Evolutionary conservation across 768 basidiomycete genomes (phyloP).

Genomic region (Neoboletus magnificus): DNA sequence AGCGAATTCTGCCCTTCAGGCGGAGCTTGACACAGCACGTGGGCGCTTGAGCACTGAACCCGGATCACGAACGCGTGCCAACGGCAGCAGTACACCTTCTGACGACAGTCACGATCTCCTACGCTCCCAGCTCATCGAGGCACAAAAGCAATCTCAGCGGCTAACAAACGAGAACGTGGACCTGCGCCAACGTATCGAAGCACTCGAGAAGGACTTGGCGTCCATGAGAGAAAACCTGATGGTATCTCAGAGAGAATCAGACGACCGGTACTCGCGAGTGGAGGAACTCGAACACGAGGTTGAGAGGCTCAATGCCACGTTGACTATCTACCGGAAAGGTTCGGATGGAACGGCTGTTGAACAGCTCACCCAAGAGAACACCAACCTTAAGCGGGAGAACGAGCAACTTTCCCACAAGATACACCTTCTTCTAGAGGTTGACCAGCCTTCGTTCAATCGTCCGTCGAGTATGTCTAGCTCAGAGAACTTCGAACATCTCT

Average conservation of each 20-base stretch:
- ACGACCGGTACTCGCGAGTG: conserved; percentile 70
- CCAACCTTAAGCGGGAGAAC: conserved; percentile 76
- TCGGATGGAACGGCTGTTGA: conserved; percentile 76
- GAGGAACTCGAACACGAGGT: conserved; percentile 82
- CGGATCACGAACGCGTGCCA: conserved; percentile 50
- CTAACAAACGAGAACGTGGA: conserved; percentile 75
- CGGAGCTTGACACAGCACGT: conserved; percentile 75
- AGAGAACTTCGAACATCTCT: conserved; percentile 80
- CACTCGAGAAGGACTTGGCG: conserved; percentile 73
- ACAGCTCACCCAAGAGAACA: conserved; percentile 80
- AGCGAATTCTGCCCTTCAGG: conserved; percentile 72
- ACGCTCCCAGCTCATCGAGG: conserved; percentile 70
- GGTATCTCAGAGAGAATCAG: conserved; percentile 72
- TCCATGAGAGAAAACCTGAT: conserved; percentile 66
- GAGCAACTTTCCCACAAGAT: conserved; percentile 91
- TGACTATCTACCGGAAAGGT: conserved; percentile 71
- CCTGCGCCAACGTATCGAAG: conserved; percentile 65
- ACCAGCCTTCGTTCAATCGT: conserved; percentile 69
- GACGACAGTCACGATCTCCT: conserved; percentile 67
- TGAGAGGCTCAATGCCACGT: conserved; percentile 67
- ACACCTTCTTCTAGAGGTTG: conserved; percentile 81
- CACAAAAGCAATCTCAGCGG: conserved; percentile 72
- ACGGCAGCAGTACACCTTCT: conserved; percentile 77
- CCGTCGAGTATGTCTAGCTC: conserved; percentile 77
- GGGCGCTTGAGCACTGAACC: conserved; percentile 54